Base-by-base conservation (phyloP, 345 rosid species). In the Populus nigra region DNA sequence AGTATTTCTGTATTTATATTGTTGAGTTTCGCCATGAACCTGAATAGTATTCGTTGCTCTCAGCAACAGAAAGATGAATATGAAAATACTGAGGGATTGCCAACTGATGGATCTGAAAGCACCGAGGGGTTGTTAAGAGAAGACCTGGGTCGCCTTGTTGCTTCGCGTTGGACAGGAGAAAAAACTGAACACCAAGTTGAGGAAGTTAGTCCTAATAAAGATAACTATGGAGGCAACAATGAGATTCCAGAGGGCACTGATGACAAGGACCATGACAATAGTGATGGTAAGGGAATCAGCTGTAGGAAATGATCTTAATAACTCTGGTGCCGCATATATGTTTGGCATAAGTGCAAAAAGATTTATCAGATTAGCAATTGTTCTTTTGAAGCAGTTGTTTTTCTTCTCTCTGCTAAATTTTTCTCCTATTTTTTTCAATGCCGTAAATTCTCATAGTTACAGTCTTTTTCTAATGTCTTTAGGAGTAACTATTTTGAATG, bases 161-260 rank as follows among this genome's bases (percentile, higher is more conserved):
- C 98, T 63, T 96, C 98, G 78, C 98, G 98, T 68, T 96, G 98
- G 98, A 94, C 99, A 3, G 94, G 99, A 17, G 75, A 38, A 78
- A 88, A 79, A 53, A 74, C 87, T 53, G 91, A 88, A 72, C 86
- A 87, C 82, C 82, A 87, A 79, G 68, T 79, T 16, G 83, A 76
- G 80, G 78, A 73, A 72, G 65, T 27, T 70, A 86, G 80, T 55
- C 87, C 31, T 75, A 66, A 70, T 43, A 73, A 79, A 72, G 78
- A 79, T 39, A 63, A 79, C 66, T 85, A 85, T 80, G 85, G 83
- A 77, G 83, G 62, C 75, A 86, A 84, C 75, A 94, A 90, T 61
- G 91, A 87, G 61, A 68, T 73, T 9, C 84, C 87, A 31, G 78
- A 78, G 39, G 80, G 86, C 69, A 73, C 77, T 57, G 80, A 75